phyloP scores from a whole-genome alignment of 2,329 filamentous ascomycete species.

The Sordariomycetes sp. region DNA sequence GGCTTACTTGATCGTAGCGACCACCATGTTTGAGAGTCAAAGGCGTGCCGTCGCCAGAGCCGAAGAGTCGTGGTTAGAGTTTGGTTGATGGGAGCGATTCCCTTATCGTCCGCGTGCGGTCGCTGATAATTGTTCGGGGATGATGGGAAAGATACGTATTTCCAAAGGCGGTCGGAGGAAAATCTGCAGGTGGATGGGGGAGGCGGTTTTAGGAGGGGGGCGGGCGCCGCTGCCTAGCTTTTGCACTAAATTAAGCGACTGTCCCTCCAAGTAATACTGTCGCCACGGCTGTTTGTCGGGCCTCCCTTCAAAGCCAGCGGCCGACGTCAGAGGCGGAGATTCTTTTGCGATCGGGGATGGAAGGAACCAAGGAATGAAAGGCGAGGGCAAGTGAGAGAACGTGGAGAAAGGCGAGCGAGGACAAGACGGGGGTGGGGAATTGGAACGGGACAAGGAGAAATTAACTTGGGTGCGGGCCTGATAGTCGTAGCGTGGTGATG shows the following conservation, averaged over 20 bases:
- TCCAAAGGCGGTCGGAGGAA: constrained; percentile 2
- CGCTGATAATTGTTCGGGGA: not conserved
- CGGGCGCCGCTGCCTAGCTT: not conserved
- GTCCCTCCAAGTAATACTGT: not conserved
- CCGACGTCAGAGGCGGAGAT: not conserved
- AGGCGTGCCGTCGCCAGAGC: constrained; percentile 26
- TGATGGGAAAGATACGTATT: constrained; percentile 2
- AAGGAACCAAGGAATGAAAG: not conserved
- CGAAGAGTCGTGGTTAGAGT: constrained; percentile 9
- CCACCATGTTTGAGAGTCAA: constrained; percentile 41
- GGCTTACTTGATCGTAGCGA: constrained; percentile 55
- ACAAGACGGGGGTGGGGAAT: not conserved
- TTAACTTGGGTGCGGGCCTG: constrained; percentile 1
- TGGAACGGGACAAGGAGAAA: not conserved
- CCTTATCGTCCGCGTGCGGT: not conserved
- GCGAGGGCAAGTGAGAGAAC: not conserved
- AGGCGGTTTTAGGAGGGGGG: not conserved
- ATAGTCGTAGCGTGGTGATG: not conserved
- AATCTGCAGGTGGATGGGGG: constrained; percentile 3
- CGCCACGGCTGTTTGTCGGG: not conserved
- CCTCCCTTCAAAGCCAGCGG: not conserved
- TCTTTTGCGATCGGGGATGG: not conserved
- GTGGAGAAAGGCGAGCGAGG: constrained; percentile 1
- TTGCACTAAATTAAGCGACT: not conserved
- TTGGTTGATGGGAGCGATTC: constrained; percentile 5